Evolutionary conservation across 495 filamentous ascomycete genomes (phyloP).

Genomic region (Pseudevernia furfuracea): DNA sequence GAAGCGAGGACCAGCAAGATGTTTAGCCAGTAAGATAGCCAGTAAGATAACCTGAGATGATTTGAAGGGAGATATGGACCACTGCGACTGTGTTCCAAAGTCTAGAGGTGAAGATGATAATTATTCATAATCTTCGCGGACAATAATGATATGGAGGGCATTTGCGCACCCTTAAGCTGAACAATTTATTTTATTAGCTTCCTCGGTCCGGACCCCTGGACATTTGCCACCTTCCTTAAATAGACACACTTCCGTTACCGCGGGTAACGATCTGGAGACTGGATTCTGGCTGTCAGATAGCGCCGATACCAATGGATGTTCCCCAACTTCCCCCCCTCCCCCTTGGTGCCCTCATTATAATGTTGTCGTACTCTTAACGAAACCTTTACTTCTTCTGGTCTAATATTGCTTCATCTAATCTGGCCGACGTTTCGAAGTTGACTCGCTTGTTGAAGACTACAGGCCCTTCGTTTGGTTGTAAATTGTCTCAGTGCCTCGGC

Average conservation of each 20-base stretch:
- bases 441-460: not conserved
- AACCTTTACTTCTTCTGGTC: not conserved
- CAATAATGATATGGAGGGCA: too few species aligned
- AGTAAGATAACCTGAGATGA: not conserved
- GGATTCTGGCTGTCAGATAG: not conserved
- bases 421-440: not conserved
- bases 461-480: not conserved
- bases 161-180: too few species aligned
- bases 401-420: not conserved
- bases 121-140: too few species aligned
- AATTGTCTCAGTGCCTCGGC: not conserved
- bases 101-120: not conserved
- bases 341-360: not conserved
- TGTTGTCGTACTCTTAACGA: not conserved
- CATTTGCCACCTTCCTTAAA: not conserved
- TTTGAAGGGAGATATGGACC: not conserved
- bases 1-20: not conserved
- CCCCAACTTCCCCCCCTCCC: too few species aligned
- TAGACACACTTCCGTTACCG: not conserved
- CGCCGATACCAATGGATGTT: not conserved
- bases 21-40: not conserved
- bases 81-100: not conserved
- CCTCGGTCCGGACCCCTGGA: not conserved
- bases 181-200: too few species aligned
- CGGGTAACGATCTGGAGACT: conserved; percentile 2